Evolutionary conservation across 2,329 filamentous ascomycete species (phyloP).

Genomic region (Fusarium sp.): DNA sequence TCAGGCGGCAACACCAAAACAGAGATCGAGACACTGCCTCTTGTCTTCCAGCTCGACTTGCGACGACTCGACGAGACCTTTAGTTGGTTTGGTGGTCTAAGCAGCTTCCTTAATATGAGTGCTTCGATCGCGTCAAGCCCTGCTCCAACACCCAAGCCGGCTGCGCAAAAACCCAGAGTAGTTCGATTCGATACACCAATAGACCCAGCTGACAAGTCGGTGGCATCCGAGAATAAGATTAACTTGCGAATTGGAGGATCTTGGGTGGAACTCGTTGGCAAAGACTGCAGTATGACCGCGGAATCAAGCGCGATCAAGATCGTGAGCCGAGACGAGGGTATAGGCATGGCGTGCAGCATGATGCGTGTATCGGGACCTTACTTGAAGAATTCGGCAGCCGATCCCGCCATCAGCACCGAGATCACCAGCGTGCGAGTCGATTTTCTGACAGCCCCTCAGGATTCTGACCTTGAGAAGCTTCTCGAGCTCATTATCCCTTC

Average conservation of each 20-base stretch:
- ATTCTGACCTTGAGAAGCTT: constrained; percentile 82
- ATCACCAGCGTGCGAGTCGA: constrained; percentile 75
- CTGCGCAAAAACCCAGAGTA: constrained; percentile 59
- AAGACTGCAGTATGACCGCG: constrained; percentile 76
- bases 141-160: constrained; percentile 56
- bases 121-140: constrained; percentile 81
- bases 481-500: constrained; percentile 90
- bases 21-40: constrained; percentile 77
- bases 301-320: constrained; percentile 85
- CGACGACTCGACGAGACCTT: constrained; percentile 86
- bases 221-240: constrained; percentile 68
- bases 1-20: constrained; percentile 58
- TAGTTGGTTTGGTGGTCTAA: constrained; percentile 88
- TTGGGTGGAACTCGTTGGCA: constrained; percentile 78
- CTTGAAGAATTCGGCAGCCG: constrained; percentile 59
- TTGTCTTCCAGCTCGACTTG: constrained; percentile 80
- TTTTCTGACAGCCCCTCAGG: constrained; percentile 76
- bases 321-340: constrained; percentile 75
- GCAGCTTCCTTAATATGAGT: constrained; percentile 88
- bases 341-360: constrained; percentile 78
- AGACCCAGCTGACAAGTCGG: constrained; percentile 58
- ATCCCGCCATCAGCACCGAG: constrained; percentile 69
- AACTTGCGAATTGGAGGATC: constrained; percentile 81
- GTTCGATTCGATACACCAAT: constrained; percentile 67
- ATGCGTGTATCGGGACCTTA: constrained; percentile 79